Base-by-base conservation (phyloP, 169 alveolate genomes). In the Plasmodium gonderi region DNA sequence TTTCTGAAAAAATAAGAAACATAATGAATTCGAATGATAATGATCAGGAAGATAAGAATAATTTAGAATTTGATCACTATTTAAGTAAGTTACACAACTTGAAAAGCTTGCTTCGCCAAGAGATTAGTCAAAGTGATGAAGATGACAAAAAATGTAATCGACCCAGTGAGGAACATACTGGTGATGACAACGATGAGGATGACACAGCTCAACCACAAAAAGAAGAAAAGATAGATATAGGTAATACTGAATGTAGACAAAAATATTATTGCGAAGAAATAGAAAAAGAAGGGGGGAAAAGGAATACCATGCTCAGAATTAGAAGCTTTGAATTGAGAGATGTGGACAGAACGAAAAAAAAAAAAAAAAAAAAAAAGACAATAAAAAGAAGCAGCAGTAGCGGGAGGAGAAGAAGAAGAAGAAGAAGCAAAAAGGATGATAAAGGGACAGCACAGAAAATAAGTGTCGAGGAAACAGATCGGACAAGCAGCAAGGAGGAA, bases 31-130 rank as follows among this genome's bases (percentile, higher is more conserved):
- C 49, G 0, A 74, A 44, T 11, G 78, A 60, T 12, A 74, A 26
- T 20, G 26, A 49, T 6, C 12, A 26, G 23, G 92, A 82, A n/a
- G 92, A 82, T 31, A 72, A 82, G 17, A 80, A 82, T 33, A 47
- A 68, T 3, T 40, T 82, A 26, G 85, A 85, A 44, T 85, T 85
- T 85, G 85, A 72, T 42, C 29, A 38, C 2, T 85, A 85, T 65
- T 11, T 85, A 31, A 85, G 31, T 12, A 75, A 74, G 11, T 26
- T 85, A 51, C 67, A 85, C n/a, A 85, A 85, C 31, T 85, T 85
- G 65, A 85, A 85, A 45, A 72, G 79, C 6, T 54, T 74, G 44
- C 83, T 85, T 51, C 69, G 67, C 17, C 79, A 85, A 36, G 79
- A 85, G 33, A 23, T 9, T n/a, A 74, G 67, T 40, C 87, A 44